A percentile compares a stretch with the other conserved stretches of the same genome.
Conservation (phyloP, 176 grass and related monocot species). For the Oryza meridionalis region DNA sequence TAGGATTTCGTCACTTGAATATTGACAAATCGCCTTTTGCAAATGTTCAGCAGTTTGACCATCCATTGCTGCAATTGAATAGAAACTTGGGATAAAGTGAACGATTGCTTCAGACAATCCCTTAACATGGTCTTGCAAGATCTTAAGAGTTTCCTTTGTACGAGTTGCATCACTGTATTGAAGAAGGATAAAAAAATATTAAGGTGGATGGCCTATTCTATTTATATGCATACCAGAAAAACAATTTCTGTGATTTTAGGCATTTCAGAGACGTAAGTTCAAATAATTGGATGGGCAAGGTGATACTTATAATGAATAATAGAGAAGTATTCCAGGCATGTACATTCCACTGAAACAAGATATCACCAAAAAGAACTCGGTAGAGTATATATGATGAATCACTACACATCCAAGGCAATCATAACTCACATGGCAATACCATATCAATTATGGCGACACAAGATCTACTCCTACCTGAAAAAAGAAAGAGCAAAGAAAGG, state of each 20-base stretch:
- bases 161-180: conserved; percentile 74
- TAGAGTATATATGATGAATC: background rate
- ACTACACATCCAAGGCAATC: background rate
- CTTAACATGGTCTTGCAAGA: conserved; percentile 73
- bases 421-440: background rate
- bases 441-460: background rate
- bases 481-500: background rate
- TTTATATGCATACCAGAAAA: conserved; percentile 1
- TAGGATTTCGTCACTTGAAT: conserved; percentile 78
- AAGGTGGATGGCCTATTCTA: conserved; percentile 11
- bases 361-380: background rate
- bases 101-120: conserved; percentile 70
- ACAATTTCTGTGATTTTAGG: background rate
- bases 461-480: background rate
- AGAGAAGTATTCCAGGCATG: background rate
- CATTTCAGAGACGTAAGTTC: conserved; percentile 9
- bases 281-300: background rate
- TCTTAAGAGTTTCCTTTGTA: conserved; percentile 90
- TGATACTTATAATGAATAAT: background rate
- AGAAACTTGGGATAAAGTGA: conserved; percentile 92
- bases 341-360: background rate
- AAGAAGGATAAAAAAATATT: conserved; percentile 31
- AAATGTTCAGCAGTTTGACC: conserved; percentile 91
- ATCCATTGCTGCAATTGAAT: conserved; percentile 94
- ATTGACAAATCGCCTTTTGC: conserved; percentile 81